Evolutionary conservation across 78 protist genomes (phyloP).

Genomic region (Polysphondylium violaceum): DNA sequence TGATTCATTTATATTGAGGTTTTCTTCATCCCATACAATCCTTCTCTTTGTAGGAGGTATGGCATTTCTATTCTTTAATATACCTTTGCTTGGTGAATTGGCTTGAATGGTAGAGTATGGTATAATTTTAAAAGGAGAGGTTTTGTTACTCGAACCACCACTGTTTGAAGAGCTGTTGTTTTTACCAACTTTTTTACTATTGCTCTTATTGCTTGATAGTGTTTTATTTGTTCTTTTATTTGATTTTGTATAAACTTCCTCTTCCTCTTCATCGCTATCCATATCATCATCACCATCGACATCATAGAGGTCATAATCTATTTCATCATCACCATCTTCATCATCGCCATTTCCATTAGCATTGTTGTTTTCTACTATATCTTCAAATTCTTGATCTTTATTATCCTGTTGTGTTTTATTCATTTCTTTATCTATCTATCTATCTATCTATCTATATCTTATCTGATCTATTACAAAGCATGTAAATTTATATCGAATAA

Average conservation of each 20-base stretch:
- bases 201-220: constrained; percentile 14
- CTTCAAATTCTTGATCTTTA: constrained; percentile 6
- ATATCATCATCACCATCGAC: constrained; percentile 47
- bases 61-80: constrained; percentile 35
- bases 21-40: constrained; percentile 76
- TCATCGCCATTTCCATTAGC: background rate
- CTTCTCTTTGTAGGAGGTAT: constrained; percentile 46
- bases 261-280: constrained; percentile 40
- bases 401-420: background rate
- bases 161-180: no score
- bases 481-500: no score
- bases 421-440: background rate
- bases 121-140: constrained; percentile 57
- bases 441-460: no score
- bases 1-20: constrained; percentile 16
- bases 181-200: background rate
- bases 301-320: constrained; percentile 21
- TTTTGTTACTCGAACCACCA: no score
- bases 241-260: background rate
- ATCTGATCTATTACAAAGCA: no score
- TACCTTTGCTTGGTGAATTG: constrained; percentile 54
- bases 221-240: background rate
- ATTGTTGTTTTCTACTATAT: background rate
- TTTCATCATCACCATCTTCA: constrained; percentile 6
- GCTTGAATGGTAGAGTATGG: constrained; percentile 34